Percentiles rank a stretch among this genome's conserved stretches.
Conservation (phyloP, 2,329 filamentous ascomycete species). For the Coniochaeta pulveracea region DNA sequence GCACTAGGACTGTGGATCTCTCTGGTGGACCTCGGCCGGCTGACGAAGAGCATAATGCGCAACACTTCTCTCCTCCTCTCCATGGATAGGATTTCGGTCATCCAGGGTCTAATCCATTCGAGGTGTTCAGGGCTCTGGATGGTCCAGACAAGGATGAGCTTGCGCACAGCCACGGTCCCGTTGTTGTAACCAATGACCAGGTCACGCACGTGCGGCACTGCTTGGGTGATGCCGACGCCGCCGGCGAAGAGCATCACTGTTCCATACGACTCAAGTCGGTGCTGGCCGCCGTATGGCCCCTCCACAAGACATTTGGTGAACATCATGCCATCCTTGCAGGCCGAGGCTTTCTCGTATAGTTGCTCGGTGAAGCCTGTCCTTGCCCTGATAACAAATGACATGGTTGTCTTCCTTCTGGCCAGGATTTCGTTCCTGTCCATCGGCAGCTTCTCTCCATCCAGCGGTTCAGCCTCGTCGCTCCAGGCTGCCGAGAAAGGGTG, state of each 20-base stretch:
- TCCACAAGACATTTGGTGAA: constrained; percentile 58
- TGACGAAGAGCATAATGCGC: constrained; percentile 70
- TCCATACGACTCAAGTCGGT: constrained; percentile 63
- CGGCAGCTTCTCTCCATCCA: constrained; percentile 42
- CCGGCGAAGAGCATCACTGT: constrained; percentile 71
- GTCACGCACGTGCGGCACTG: constrained; percentile 63
- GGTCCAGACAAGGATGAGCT: constrained; percentile 66
- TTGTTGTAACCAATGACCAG: constrained; percentile 58
- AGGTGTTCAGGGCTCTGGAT: constrained; percentile 71
- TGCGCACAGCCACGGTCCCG: constrained; percentile 59
- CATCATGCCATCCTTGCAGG: constrained; percentile 48
- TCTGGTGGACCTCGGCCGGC: constrained; percentile 62
- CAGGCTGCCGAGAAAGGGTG: constrained; percentile 74
- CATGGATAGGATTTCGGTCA: constrained; percentile 70
- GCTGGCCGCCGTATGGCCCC: constrained; percentile 66
- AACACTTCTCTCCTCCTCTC: constrained; percentile 62
- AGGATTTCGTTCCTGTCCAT: constrained; percentile 47
- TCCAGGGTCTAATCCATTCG: constrained; percentile 76
- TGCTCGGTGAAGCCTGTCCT: constrained; percentile 63
- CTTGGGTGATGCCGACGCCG: constrained; percentile 72
- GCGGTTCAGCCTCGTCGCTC: constrained; percentile 53
- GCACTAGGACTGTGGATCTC: constrained; percentile 69
- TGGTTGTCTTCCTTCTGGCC: constrained; percentile 48
- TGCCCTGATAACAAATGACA: constrained; percentile 64
- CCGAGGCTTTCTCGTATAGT: constrained; percentile 56